A percentile compares a stretch with the other conserved stretches of the same genome.
phyloP scores from a whole-genome alignment of 345 rosid species.

The Gossypium australe region DNA sequence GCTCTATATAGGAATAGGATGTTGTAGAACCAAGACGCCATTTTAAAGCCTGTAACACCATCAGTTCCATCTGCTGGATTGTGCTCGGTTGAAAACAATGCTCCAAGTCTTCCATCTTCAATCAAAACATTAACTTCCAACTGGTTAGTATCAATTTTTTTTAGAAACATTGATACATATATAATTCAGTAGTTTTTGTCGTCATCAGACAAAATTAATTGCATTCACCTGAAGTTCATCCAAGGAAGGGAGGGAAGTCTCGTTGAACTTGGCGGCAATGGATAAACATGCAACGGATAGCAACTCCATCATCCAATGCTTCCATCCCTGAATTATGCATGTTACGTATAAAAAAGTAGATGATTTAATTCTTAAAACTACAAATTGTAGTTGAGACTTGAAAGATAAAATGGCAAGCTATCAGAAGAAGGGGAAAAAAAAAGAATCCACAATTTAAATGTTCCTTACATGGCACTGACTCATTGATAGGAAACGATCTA shows the following conservation, averaged over 20 bases:
- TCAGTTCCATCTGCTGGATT: conserved; percentile 59
- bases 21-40: conserved; percentile 64
- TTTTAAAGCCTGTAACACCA: conserved; percentile 37
- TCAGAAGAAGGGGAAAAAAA: background rate
- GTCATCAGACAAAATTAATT: background rate
- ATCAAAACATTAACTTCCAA: background rate
- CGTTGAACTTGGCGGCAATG: conserved; percentile 60
- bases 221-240: conserved; percentile 55
- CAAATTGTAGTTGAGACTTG: background rate
- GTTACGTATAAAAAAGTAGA: background rate
- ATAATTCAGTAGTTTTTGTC: background rate
- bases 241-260: conserved; percentile 37
- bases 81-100: conserved; percentile 50
- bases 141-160: background rate
- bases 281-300: conserved; percentile 57
- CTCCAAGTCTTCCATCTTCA: conserved; percentile 50
- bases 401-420: background rate
- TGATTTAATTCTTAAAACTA: background rate
- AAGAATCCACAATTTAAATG: background rate
- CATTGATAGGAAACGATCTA: conserved; percentile 52
- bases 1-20: conserved; percentile 42
- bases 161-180: background rate
- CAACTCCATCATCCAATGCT: conserved; percentile 65
- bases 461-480: conserved; percentile 44
- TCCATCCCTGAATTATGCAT: conserved; percentile 44